phyloP scores from a whole-genome alignment of 1,284 basidiomycete species.

The Stygiomarasmius scandens region DNA sequence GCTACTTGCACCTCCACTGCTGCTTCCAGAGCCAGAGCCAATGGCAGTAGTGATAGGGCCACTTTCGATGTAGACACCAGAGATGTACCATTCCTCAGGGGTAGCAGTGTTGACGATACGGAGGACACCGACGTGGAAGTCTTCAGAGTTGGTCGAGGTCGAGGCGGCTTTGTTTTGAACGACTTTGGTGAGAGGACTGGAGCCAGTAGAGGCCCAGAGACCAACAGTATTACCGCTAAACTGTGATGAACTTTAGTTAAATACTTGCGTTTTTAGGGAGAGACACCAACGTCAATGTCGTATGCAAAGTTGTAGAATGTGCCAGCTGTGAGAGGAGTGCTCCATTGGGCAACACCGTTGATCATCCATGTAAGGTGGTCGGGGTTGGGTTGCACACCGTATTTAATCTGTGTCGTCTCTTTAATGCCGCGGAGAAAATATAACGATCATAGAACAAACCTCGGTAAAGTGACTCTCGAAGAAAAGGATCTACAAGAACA shows the following conservation, averaged over 20 bases:
- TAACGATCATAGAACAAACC: conserved; percentile 27
- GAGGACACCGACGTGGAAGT: conserved; percentile 67
- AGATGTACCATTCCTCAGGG: conserved; percentile 62
- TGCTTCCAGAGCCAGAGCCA: conserved; percentile 38
- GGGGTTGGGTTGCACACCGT: conserved; percentile 53
- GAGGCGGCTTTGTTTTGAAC: conserved; percentile 49
- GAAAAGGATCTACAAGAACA: conserved; percentile 40
- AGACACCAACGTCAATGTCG: conserved; percentile 52
- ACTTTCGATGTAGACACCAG: conserved; percentile 60
- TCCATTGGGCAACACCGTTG: conserved; percentile 50
- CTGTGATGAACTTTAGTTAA: too few relatives aligned
- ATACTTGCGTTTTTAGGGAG: background rate
- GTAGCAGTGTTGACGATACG: conserved; percentile 50
- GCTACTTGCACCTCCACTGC: conserved; percentile 23
- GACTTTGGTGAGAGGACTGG: conserved; percentile 51
- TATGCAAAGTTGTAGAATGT: conserved; percentile 71
- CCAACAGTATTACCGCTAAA: conserved; percentile 58
- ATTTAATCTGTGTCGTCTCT: conserved; percentile 47
- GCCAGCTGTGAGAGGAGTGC: conserved; percentile 51
- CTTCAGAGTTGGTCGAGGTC: conserved; percentile 62
- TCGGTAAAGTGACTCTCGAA: conserved; percentile 72
- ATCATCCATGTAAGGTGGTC: conserved; percentile 59
- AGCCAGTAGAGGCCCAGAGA: conserved; percentile 60
- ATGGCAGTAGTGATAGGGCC: conserved; percentile 57
- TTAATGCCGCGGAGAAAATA: background rate